Base-by-base conservation (phyloP, 306 rosid genomes). In the Astragalus glycyphyllos region DNA sequence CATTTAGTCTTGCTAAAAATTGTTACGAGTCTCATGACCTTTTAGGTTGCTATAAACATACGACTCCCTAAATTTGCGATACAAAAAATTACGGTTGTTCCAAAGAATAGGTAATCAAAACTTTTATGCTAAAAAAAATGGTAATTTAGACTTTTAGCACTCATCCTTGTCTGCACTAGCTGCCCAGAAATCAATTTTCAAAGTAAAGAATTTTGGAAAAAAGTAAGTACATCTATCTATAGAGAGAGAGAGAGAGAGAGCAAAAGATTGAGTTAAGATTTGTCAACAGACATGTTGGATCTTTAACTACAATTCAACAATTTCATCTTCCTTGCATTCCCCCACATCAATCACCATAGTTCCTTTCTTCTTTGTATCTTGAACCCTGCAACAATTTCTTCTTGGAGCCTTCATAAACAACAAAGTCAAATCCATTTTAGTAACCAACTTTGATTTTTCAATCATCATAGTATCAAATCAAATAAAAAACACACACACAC, bases 331-430 rank as follows among this genome's bases (percentile, higher is more conserved):
- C 34, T 46, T 68, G 81, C 96, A 90, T 29, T 47, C 80, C 26
- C 92, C 90, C 2, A 88, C 96, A 38, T 82, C 83, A 60, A 90
- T 78, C 60, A 68, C 60, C 79, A 90, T 2, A 1, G 51, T 72
- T 29, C 78, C 84, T 26, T 83, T 75, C 78, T 68, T 81, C 71
- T 80, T 74, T 1, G 81, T 31, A 1, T 64, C 71, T 48, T 61
- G 41, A 40, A 88, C 65, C 79, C 84, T 86, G 65, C 96, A 90
- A 49, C 92, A 90, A 12, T 84, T 90, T 64, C 88, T 90, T 75
- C 96, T 88, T 4, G 94, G 88, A 58, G 91, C 64, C 96, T 90
- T 82, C 16, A 77, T 62, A 77, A 56, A 29, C 32, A 40, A 7
- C 73, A 56, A 71, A 54, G 38, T 4, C 42, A 79, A 58, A 78